phyloP scores from a whole-genome alignment of 2,329 filamentous ascomycete genomes.

The Lecanosticta acicola region DNA sequence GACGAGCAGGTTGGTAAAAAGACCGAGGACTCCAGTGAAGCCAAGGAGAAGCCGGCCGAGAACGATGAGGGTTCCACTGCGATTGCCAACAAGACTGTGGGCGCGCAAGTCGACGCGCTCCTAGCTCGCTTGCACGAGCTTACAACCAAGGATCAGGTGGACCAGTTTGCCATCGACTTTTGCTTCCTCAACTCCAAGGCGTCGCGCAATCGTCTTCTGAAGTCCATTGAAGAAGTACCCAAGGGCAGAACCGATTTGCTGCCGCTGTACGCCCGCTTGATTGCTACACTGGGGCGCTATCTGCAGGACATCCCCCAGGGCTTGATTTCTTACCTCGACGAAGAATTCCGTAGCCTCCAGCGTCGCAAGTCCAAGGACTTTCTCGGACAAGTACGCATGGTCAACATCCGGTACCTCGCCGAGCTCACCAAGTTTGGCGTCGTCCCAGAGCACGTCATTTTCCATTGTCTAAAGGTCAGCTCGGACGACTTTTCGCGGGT shows the following conservation, averaged over 20 bases:
- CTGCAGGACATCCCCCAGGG: slow-evolving; percentile 92
- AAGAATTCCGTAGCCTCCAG: slow-evolving; percentile 93
- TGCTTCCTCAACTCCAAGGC: slow-evolving; percentile 98
- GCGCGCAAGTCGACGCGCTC: slow-evolving; percentile 89
- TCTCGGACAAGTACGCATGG: slow-evolving; percentile 82
- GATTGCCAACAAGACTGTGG: slow-evolving; percentile 95
- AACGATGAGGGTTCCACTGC: slow-evolving; percentile 82
- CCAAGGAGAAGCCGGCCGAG: slow-evolving; percentile 52
- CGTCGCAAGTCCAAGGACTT: slow-evolving; percentile 98
- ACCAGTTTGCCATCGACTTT: slow-evolving; percentile 91
- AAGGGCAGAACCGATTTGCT: slow-evolving; percentile 89
- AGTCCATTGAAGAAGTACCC: slow-evolving; percentile 87
- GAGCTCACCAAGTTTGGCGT: slow-evolving; percentile 97
- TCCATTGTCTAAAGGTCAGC: slow-evolving; percentile 96
- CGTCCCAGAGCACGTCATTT: slow-evolving; percentile 96
- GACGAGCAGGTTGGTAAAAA: slow-evolving; percentile 83
- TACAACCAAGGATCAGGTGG: slow-evolving; percentile 83
- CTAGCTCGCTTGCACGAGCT: slow-evolving; percentile 84
- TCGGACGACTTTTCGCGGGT: slow-evolving; percentile 96
- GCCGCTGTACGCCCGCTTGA: slow-evolving; percentile 83
- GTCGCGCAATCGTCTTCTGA: slow-evolving; percentile 87
- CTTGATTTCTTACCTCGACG: slow-evolving; percentile 84
- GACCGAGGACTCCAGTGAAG: slow-evolving; percentile 45
- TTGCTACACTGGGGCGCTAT: slow-evolving; percentile 88
- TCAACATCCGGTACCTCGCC: slow-evolving; percentile 94